phyloP scores from a whole-genome alignment of 2,329 filamentous ascomycete species.

The Arachnopeziza araneosa region DNA sequence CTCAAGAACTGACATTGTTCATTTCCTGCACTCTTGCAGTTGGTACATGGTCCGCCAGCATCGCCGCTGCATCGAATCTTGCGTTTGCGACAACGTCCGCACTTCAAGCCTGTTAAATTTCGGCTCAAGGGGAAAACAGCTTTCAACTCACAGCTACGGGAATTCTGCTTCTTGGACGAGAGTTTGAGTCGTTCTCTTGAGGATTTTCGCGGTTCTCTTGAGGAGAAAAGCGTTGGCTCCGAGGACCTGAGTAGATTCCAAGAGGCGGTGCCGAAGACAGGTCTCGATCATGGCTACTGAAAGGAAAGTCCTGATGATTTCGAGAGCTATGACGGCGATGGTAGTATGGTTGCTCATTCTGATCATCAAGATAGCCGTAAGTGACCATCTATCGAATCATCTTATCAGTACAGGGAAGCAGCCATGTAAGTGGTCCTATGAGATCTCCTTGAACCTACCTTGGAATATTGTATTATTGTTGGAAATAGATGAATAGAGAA shows the following conservation, averaged over 20 bases:
- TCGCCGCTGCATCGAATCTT: slow-evolving; percentile 96
- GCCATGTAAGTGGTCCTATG: neutral
- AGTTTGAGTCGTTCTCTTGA: slow-evolving; percentile 20
- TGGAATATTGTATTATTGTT: neutral
- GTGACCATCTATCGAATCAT: slow-evolving; percentile 15
- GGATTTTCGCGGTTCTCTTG: slow-evolving; percentile 19
- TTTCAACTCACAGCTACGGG: slow-evolving; percentile 41
- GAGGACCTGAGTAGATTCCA: slow-evolving; percentile 12
- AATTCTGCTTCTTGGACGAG: slow-evolving; percentile 38
- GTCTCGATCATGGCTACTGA: slow-evolving; percentile 23
- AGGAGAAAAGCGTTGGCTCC: slow-evolving; percentile 12
- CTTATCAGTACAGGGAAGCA: slow-evolving; percentile 1
- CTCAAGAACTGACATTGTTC: slow-evolving; percentile 74
- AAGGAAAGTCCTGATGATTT: slow-evolving; percentile 15
- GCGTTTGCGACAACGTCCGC: slow-evolving; percentile 79
- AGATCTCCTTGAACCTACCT: slow-evolving; percentile 1
- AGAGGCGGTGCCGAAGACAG: slow-evolving; percentile 11
- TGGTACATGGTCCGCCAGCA: slow-evolving; percentile 69
- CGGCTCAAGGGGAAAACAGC: neutral
- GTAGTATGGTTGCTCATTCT: neutral
- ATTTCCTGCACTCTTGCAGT: slow-evolving; percentile 70
- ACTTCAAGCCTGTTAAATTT: slow-evolving; percentile 46
- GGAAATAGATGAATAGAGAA: neutral
- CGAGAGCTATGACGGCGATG: slow-evolving; percentile 21
- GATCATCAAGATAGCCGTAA: neutral